A percentile compares a stretch with the other conserved stretches of the same genome.
Conservation (phyloP, 176 grass and related monocot species). For the Oryza officinalis region DNA sequence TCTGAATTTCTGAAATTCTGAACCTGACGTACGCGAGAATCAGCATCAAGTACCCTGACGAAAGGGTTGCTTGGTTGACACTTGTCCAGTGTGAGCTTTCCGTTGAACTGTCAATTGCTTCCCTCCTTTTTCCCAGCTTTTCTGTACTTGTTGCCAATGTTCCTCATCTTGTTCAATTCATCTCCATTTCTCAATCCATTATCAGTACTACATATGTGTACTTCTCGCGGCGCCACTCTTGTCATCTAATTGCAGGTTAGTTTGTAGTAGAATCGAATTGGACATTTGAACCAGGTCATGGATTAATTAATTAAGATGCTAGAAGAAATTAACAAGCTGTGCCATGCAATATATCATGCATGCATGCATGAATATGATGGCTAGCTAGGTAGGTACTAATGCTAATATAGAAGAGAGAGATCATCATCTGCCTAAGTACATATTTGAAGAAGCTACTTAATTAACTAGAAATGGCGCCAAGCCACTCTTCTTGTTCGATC, state of each 20-base stretch:
- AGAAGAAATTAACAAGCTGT: not conserved
- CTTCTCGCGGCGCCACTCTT: not conserved
- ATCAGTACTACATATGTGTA: not conserved
- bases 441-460: not conserved
- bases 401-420: conserved; percentile 3
- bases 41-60: conserved; percentile 32
- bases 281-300: not conserved
- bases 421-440: conserved; percentile 36
- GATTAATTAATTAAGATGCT: not conserved
- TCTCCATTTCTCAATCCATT: not conserved
- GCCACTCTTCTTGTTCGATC: conserved; percentile 35
- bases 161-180: not conserved
- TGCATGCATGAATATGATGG: conserved; percentile 10
- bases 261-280: not conserved
- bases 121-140: conserved; percentile 2
- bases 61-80: conserved; percentile 23
- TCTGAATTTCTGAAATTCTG: not conserved
- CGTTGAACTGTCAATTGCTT: conserved; percentile 22
- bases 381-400: not conserved
- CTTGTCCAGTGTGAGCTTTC: conserved; percentile 40
- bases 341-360: not conserved
- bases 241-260: not conserved
- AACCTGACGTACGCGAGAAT: conserved; percentile 17
- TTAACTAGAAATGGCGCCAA: conserved; percentile 37
- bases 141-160: conserved; percentile 1